Evolutionary conservation across 192 early-diverging fungal genomes (phyloP).

Genomic region (Chytriomyces confervae): DNA sequence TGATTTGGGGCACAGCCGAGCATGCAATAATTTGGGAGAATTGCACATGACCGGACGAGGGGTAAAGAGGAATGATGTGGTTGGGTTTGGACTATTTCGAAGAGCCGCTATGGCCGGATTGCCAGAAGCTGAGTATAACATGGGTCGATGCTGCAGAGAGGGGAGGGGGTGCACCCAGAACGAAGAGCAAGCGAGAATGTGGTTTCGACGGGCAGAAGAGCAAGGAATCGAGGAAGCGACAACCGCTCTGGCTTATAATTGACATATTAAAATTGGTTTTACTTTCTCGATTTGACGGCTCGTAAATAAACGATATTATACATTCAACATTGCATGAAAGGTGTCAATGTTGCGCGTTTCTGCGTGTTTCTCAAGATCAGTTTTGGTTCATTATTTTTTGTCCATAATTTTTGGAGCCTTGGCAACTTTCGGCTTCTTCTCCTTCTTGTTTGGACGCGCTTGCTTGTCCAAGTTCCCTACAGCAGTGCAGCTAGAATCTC

Average conservation of each 20-base stretch:
- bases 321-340: too few relatives aligned
- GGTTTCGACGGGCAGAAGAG: slow-evolving; percentile 36
- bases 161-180: slow-evolving; percentile 32
- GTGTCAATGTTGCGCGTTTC: too few relatives aligned
- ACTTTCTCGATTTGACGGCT: too few relatives aligned
- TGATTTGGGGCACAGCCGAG: slow-evolving; percentile 31
- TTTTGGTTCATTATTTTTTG: too few relatives aligned
- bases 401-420: too few relatives aligned
- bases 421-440: too few relatives aligned
- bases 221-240: slow-evolving; percentile 38
- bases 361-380: too few relatives aligned
- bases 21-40: slow-evolving; percentile 37
- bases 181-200: slow-evolving; percentile 39
- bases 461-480: too few relatives aligned
- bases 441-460: too few relatives aligned
- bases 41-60: slow-evolving; percentile 41
- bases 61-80: slow-evolving; percentile 25
- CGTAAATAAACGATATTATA: too few relatives aligned
- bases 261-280: too few relatives aligned
- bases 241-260: slow-evolving; percentile 17
- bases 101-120: slow-evolving; percentile 38
- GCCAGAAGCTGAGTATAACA: slow-evolving; percentile 40
- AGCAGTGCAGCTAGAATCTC: too few relatives aligned
- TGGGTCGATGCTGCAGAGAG: slow-evolving; percentile 39
- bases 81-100: slow-evolving; percentile 34